Evolutionary conservation across 495 filamentous ascomycete genomes (phyloP), one percentile per base, ranked within the genome.

Genomic region (Cenococcum geophilum): DNA sequence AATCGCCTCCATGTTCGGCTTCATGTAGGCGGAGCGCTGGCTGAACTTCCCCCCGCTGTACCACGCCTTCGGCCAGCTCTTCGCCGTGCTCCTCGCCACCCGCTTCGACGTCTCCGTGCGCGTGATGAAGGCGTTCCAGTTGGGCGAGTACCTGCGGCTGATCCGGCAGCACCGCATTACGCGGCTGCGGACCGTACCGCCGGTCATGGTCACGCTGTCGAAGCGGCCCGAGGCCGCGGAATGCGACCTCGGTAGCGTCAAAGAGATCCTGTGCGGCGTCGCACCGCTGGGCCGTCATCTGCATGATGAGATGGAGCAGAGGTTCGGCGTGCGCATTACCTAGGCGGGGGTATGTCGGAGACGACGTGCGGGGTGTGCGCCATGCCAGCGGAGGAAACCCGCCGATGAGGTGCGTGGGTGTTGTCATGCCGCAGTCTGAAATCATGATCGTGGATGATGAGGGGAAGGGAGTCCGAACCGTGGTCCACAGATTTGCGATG

Each of bases 271-370:
- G 18, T 22, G 20, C 21, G 56, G 56, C 11, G 35, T 36, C 2
- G 56, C 37, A 5, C 36, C 23, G 18, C 56, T 58, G 22, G 9
- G 23, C 10, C 40, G 40, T 18, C 4, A 47, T 5, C 56, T 59
- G 20, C 18, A 50, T 11, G 1, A 54, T 25, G 56, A 27, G 56
- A 32, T 51, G 20, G 37, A 54, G 56, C 54, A 34, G 20, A 35
- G 50, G 32, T 27, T 59, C n/a, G 36, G 36, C 20, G 18, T 56
- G 4, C 2, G 54, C 1, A 35, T 59, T 22, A 50, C 43, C 10
- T 36, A 59, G 32, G 43, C 14, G 56, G 56, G 56, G 56, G 56
- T 5, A 16, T 59, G 56, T 49, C 56, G 45, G 56, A 59, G 36
- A 50, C 43, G 56, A 59, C 40, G 43, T 59, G 35, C 21, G 36